A percentile compares a stretch with the other conserved stretches of the same genome.
These are phyloP conservation scores for Pyrrhoderma lamaoense DNA, from an alignment of 1,284 basidiomycete species.

Conservation along the genomic window DNA sequence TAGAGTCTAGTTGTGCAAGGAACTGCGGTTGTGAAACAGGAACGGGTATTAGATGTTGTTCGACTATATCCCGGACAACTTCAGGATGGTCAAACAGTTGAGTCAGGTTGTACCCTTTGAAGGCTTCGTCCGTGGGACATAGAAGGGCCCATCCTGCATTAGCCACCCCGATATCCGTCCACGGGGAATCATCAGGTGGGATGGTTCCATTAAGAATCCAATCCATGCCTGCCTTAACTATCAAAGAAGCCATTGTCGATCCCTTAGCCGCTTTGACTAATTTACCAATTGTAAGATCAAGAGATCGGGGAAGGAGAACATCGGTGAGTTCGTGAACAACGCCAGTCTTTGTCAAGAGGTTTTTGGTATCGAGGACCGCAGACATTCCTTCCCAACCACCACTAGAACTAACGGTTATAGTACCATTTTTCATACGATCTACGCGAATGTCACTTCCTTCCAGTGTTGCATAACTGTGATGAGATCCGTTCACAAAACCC, in stretches of 20 bases:
- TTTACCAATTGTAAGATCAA: conserved; percentile 83
- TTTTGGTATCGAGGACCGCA: conserved; percentile 44
- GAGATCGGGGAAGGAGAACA: conserved; percentile 83
- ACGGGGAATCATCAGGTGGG: conserved; percentile 57
- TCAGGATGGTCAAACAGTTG: conserved; percentile 59
- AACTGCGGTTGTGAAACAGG: conserved; percentile 27
- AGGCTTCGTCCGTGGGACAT: conserved; percentile 88
- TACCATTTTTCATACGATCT: conserved; percentile 42
- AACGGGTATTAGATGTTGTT: conserved; percentile 81
- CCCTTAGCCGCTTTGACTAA: conserved; percentile 84
- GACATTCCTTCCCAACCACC: conserved; percentile 72
- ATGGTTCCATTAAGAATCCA: conserved; percentile 85
- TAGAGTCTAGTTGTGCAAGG: conserved; percentile 27
- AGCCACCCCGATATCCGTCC: conserved; percentile 43
- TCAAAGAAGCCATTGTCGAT: conserved; percentile 80
- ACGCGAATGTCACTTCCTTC: conserved; percentile 69
- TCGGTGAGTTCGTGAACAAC: conserved; percentile 88
- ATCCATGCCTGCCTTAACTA: conserved; percentile 76
- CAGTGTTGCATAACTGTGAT: conserved; percentile 62
- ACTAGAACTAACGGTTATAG: conserved; percentile 50
- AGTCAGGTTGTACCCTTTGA: conserved; percentile 85
- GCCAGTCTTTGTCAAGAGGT: conserved; percentile 83
- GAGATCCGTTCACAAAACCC: conserved; percentile 53
- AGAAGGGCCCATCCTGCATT: conserved; percentile 75
- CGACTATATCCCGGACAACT: conserved; percentile 62